A percentile compares a stretch with the other conserved stretches of the same genome.
Evolutionary conservation across 169 alveolate genomes (phyloP).

Genomic region (Eimeria sp.): DNA sequence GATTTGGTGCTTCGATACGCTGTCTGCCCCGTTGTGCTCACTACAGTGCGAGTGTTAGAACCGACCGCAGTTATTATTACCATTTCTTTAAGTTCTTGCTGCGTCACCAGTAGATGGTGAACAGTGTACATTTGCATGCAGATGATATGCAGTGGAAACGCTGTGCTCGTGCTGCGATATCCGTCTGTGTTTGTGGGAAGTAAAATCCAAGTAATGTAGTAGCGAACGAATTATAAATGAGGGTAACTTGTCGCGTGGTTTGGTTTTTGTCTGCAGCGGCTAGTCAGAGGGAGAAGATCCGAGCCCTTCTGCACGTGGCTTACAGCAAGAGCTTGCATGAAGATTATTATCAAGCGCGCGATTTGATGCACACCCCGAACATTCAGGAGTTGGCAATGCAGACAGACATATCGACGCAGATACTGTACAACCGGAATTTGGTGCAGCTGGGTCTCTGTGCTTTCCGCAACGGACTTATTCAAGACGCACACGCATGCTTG

Average conservation of each 20-base stretch:
- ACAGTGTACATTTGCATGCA: too few relatives aligned
- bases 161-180: too few relatives aligned
- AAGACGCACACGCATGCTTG: constrained; percentile 91
- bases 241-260: constrained; percentile 40
- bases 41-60: too few relatives aligned
- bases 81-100: too few relatives aligned
- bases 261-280: constrained; percentile 89
- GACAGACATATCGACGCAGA: constrained; percentile 96
- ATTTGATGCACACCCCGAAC: constrained; percentile 92
- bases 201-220: too few relatives aligned
- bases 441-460: constrained; percentile 98
- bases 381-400: constrained; percentile 94
- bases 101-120: too few relatives aligned
- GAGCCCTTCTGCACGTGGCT: constrained; percentile 93
- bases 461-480: constrained; percentile 96
- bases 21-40: too few relatives aligned
- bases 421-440: constrained; percentile 96
- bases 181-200: too few relatives aligned
- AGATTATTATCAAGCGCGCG: constrained; percentile 94
- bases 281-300: constrained; percentile 89
- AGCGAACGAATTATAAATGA: too few relatives aligned
- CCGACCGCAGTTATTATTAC: too few relatives aligned
- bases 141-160: too few relatives aligned
- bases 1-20: too few relatives aligned
- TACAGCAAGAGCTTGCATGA: constrained; percentile 94